Conservation (phyloP, 2,329 filamentous ascomycete genomes). For the Raffaelea albimanens region DNA sequence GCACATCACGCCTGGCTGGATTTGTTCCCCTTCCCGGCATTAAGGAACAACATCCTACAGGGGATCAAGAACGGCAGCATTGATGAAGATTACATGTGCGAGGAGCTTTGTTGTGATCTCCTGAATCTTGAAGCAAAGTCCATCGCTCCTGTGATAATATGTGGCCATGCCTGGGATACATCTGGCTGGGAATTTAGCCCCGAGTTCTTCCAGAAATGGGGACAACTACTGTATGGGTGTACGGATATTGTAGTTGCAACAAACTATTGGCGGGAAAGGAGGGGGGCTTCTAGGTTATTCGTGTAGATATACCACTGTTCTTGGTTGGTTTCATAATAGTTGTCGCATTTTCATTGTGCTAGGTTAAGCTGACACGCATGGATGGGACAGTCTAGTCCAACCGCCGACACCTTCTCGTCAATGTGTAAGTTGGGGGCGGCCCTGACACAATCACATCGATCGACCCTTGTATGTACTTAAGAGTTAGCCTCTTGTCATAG, state of each 20-base stretch:
- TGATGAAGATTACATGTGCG: conserved; percentile 10
- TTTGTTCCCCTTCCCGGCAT: conserved; percentile 14
- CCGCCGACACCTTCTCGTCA: too few relatives aligned
- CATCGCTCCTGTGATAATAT: conserved; percentile 20
- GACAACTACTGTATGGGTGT: conserved; percentile 27
- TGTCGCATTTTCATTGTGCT: too few relatives aligned
- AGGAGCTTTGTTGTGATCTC: conserved; percentile 16
- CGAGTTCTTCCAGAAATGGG: conserved; percentile 26
- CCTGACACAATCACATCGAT: not conserved
- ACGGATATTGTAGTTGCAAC: conserved; percentile 22
- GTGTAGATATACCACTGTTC: too few relatives aligned
- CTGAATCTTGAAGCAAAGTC: conserved; percentile 3
- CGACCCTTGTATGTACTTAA: not conserved
- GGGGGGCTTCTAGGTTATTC: too few relatives aligned
- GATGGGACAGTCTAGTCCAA: too few relatives aligned
- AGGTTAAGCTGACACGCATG: too few relatives aligned
- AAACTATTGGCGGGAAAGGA: conserved; percentile 25
- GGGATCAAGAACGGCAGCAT: conserved; percentile 10
- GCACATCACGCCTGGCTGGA: conserved; percentile 21
- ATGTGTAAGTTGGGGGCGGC: too few relatives aligned
- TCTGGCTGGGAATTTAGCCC: conserved; percentile 31
- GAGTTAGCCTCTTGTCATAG: not conserved
- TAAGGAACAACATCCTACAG: conserved; percentile 20
- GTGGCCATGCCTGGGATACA: conserved; percentile 27
- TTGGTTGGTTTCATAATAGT: too few relatives aligned